phyloP scores from a whole-genome alignment of 164 flowering plant genomes.

The Saururus chinensis region DNA sequence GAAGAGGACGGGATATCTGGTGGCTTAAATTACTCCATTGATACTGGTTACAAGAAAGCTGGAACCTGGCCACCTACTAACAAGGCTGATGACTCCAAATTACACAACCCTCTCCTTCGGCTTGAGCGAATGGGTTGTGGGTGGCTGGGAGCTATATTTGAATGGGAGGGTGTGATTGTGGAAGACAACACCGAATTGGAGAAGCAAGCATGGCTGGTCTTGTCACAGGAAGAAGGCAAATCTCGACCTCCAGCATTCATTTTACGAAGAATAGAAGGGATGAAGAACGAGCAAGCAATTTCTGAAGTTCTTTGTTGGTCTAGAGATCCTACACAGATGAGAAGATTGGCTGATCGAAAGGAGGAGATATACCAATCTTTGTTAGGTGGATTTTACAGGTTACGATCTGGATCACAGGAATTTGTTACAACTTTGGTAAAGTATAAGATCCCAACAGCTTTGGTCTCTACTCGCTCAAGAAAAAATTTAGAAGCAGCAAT shows the following conservation, averaged over 20 bases:
- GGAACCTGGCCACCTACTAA: constrained; percentile 75
- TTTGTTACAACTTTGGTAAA: constrained; percentile 65
- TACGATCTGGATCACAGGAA: constrained; percentile 69
- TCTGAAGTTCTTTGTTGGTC: constrained; percentile 98
- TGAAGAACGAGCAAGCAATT: constrained; percentile 95
- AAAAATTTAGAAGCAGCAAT: constrained; percentile 57
- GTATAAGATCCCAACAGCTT: constrained; percentile 83
- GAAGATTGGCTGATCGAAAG: constrained; percentile 62
- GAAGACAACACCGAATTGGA: constrained; percentile 82
- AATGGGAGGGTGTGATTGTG: constrained; percentile 87
- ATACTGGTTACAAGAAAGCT: constrained; percentile 24
- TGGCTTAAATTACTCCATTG: constrained; percentile 27
- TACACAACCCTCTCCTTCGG: constrained; percentile 85
- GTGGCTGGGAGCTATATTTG: constrained; percentile 96
- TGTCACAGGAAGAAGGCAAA: constrained; percentile 87
- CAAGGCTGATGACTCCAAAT: constrained; percentile 64
- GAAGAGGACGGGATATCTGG: constrained; percentile 39
- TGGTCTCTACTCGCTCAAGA: constrained; percentile 83
- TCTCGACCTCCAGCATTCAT: constrained; percentile 68
- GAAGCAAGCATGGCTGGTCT: constrained; percentile 76
- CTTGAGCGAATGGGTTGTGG: constrained; percentile 96
- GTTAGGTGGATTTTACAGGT: constrained; percentile 64
- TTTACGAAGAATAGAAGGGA: constrained; percentile 75
- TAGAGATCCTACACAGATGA: constrained; percentile 56
- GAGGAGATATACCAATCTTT: constrained; percentile 76